Base-by-base conservation (phyloP, 129 eudicot species). In the Ambrosia trifida region DNA sequence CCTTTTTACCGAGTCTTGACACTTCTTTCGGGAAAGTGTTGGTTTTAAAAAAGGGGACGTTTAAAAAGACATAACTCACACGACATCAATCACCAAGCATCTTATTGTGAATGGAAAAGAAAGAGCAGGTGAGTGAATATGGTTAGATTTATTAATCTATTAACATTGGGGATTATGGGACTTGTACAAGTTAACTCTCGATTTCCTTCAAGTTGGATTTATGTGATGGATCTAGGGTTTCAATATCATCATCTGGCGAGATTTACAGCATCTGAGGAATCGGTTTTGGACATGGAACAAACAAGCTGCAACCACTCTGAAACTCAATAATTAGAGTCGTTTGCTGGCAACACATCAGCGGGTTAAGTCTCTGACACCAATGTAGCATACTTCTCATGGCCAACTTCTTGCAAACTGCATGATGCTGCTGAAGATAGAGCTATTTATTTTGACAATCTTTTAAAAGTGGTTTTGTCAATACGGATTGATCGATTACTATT, bases 311-410 rank as follows among this genome's bases (percentile, higher is more conserved):
- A 64, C 35, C 79, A 82, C 35, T 61, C 35, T 11, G 52, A 81
- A 33, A 85, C 81, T 63, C 70, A 78, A 43, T 77, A 81, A 54
- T 69, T 80, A 10, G 85, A 84, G 65, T 79, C 82, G 43, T 74
- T 69, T 73, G 75, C 64, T 13, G 64, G 64, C 64, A 69, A 76
- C 17, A 50, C 85, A 52, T 83, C 91, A 43, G 68, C 83, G 30
- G 68, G 87, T 68, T 92, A 89, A 79, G 63, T 67, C 58, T 66
- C 84, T 0, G 96, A 89, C 76, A 87, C 69, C 64, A 89, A 77
- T 68, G 90, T 94, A 54, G 86, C 90, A 16, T 89, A 82, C 82
- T 87, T 89, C 61, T 89, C 90, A n/a, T 89, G 94, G 94, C 92
- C 91, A 32, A 83, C 88, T 74, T 79, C 80, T 30, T 72, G 85